Evolutionary conservation across 805 yeast species (phyloP).

Genomic region (Zygotorulaspora chibaensis): DNA sequence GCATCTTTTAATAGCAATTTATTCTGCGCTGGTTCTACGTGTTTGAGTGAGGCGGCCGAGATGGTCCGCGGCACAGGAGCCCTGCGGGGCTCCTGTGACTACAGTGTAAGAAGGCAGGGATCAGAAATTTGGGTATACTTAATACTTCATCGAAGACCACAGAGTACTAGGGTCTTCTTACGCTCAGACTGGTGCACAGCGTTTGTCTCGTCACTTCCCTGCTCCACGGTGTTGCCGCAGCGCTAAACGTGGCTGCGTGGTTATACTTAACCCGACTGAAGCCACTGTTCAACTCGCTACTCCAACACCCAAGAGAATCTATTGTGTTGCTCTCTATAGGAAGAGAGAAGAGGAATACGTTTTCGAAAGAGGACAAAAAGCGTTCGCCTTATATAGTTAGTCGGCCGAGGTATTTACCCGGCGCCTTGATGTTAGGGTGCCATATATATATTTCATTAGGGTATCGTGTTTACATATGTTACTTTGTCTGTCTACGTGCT

Average conservation of each 20-base stretch:
- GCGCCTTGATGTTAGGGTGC: neutral
- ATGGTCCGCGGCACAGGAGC: neutral
- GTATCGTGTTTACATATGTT: slow-evolving; percentile 6
- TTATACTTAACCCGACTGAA: neutral
- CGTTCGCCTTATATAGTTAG: neutral
- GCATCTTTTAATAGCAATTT: too few relatives aligned
- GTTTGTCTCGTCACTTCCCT: slow-evolving; percentile 35
- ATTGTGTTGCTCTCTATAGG: too few relatives aligned
- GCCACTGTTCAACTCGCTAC: neutral
- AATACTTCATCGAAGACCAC: slow-evolving; percentile 33
- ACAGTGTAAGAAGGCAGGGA: slow-evolving; percentile 5
- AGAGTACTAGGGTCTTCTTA: slow-evolving; percentile 29
- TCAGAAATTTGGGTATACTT: slow-evolving; percentile 40
- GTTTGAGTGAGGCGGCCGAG: neutral
- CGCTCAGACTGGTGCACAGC: slow-evolving; percentile 40
- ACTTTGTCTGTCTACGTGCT: neutral
- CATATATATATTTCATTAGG: slow-evolving; percentile 3
- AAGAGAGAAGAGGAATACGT: neutral
- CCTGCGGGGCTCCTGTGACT: too few relatives aligned
- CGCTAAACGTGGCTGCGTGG: neutral
- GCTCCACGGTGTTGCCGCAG: neutral
- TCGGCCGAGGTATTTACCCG: neutral
- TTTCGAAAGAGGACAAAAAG: neutral
- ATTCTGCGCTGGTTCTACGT: too few relatives aligned
- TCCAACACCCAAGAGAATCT: too few relatives aligned